These are phyloP conservation scores for Ophiocordyceps sinensis DNA, from an alignment of 2,329 filamentous ascomycete genomes.

Conservation along the genomic window DNA sequence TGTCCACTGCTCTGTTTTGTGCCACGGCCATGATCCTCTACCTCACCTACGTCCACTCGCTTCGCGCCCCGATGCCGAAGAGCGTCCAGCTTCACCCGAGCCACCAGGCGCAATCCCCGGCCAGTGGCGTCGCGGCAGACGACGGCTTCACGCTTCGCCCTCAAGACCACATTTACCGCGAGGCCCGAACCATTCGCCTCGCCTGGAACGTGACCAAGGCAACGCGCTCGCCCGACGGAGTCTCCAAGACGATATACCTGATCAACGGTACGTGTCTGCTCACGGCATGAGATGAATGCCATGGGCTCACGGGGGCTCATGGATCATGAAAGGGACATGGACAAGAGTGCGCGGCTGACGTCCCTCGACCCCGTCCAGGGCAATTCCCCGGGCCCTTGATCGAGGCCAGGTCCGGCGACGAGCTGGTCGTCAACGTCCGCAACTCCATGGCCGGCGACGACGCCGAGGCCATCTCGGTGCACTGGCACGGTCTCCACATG, in stretches of 20 bases:
- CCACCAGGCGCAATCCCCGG: too few relatives aligned
- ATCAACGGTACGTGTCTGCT: slow-evolving; percentile 21
- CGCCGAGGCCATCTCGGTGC: slow-evolving; percentile 21
- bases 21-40: too few relatives aligned
- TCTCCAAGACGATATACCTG: slow-evolving; percentile 31
- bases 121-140: too few relatives aligned
- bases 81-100: too few relatives aligned
- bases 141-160: slow-evolving; percentile 19
- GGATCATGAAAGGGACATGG: too few relatives aligned
- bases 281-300: too few relatives aligned
- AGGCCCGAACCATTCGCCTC: slow-evolving; percentile 14
- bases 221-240: slow-evolving; percentile 30
- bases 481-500: slow-evolving; percentile 57
- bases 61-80: too few relatives aligned
- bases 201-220: slow-evolving; percentile 25
- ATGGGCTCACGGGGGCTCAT: too few relatives aligned
- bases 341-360: too few relatives aligned
- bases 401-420: slow-evolving; percentile 28
- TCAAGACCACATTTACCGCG: slow-evolving; percentile 23
- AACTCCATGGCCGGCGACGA: slow-evolving; percentile 17
- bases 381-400: slow-evolving; percentile 29
- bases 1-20: too few relatives aligned
- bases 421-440: slow-evolving; percentile 23
- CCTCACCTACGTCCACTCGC: too few relatives aligned
- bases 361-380: slow-evolving; percentile 5